These are phyloP conservation scores for Colletotrichum navitas DNA, from an alignment of 2,329 filamentous ascomycete genomes.

Conservation along the genomic window DNA sequence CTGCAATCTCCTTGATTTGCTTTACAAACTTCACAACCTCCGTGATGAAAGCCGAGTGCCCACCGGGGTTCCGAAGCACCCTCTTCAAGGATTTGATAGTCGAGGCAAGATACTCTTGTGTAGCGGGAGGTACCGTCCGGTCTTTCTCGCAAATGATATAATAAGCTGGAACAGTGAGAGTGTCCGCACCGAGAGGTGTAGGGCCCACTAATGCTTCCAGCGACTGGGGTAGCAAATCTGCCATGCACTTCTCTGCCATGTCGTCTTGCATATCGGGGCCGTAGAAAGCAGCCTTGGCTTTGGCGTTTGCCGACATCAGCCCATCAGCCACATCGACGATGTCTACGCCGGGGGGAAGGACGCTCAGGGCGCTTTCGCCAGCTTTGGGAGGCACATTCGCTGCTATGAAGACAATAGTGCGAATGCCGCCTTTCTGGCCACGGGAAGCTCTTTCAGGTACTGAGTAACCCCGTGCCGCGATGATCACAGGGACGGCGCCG, in stretches of 20 bases:
- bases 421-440: conserved; percentile 18
- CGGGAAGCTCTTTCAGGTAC: conserved; percentile 5
- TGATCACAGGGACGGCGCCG: conserved; percentile 14
- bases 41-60: conserved; percentile 26
- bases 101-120: conserved; percentile 16
- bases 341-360: conserved; percentile 21
- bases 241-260: conserved; percentile 10
- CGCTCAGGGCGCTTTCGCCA: conserved; percentile 23
- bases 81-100: conserved; percentile 20
- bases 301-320: conserved; percentile 13
- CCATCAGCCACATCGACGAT: conserved; percentile 18
- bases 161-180: conserved; percentile 15
- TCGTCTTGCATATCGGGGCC: conserved; percentile 27
- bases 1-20: conserved; percentile 18
- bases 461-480: conserved; percentile 18
- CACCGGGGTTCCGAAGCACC: conserved; percentile 25
- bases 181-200: conserved; percentile 1
- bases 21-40: conserved; percentile 20
- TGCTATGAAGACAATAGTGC: conserved; percentile 11
- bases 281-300: conserved; percentile 29
- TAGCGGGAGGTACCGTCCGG: conserved; percentile 12
- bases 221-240: conserved; percentile 21
- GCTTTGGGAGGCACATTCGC: conserved; percentile 23
- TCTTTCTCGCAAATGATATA: conserved; percentile 33
- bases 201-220: conserved; percentile 6